Conservation (phyloP, 208 protist species). For the Wallacemonas sp. region DNA sequence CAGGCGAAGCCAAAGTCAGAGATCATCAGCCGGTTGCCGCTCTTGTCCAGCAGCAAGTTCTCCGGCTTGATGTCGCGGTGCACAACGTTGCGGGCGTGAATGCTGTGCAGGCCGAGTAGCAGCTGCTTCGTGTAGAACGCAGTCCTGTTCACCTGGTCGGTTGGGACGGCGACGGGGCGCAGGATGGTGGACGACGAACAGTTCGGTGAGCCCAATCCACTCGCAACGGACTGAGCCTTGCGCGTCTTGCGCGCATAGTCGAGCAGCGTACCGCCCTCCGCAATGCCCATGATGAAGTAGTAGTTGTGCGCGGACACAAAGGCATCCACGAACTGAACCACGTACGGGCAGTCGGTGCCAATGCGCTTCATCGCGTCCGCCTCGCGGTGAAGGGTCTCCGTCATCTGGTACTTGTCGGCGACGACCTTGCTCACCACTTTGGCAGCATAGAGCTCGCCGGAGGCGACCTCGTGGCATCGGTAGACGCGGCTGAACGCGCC, state of each 20-base stretch:
- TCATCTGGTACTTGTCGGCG: constrained; percentile 52
- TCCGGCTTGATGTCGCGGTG: constrained; percentile 91
- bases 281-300: constrained; percentile 82
- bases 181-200: neutral
- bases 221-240: too few species aligned
- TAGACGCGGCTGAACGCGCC: constrained; percentile 88
- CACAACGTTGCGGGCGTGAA: constrained; percentile 76
- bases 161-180: constrained; percentile 5
- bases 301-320: constrained; percentile 77
- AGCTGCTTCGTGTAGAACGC: constrained; percentile 66
- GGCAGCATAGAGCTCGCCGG: constrained; percentile 47
- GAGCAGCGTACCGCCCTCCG: constrained; percentile 76
- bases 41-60: constrained; percentile 78
- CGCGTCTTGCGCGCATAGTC: constrained; percentile 29
- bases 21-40: constrained; percentile 54
- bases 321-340: constrained; percentile 71
- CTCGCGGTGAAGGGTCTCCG: constrained; percentile 58
- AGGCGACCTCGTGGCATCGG: constrained; percentile 48
- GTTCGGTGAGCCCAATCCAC: too few species aligned
- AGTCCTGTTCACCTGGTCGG: constrained; percentile 11
- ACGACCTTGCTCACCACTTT: constrained; percentile 68
- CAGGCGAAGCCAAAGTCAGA: constrained; percentile 91
- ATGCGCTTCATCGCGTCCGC: constrained; percentile 67
- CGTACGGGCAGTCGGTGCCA: constrained; percentile 39
- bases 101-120: constrained; percentile 47